phyloP scores from a whole-genome alignment of 2,329 filamentous ascomycete species.

The Orbilia javanica region DNA sequence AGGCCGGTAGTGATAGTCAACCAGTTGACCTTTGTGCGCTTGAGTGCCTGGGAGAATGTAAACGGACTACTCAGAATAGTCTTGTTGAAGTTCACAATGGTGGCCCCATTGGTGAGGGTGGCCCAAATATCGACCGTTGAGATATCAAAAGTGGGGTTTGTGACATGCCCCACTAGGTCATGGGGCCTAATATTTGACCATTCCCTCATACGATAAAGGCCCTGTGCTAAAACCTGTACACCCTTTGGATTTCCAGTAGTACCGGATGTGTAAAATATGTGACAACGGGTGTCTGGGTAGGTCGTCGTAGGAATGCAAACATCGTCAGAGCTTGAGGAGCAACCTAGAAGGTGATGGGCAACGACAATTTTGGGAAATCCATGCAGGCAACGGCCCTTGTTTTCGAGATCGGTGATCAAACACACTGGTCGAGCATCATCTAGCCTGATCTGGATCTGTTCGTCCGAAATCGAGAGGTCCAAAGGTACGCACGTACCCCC shows the following conservation, averaged over 20 bases:
- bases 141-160: constrained; percentile 14
- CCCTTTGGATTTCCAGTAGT: constrained; percentile 18
- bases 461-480: constrained; percentile 1
- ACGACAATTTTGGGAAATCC: neutral
- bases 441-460: constrained; percentile 16
- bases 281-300: constrained; percentile 9
- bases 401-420: constrained; percentile 7
- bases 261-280: constrained; percentile 21
- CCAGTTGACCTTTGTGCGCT: neutral
- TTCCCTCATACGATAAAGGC: neutral
- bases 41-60: neutral
- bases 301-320: constrained; percentile 4
- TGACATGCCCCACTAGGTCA: constrained; percentile 19
- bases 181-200: constrained; percentile 4
- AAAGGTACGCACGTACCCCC: constrained; percentile 19
- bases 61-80: constrained; percentile 4
- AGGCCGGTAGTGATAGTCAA: constrained; percentile 12
- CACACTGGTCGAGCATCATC: constrained; percentile 10
- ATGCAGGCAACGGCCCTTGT: neutral
- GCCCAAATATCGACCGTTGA: constrained; percentile 4
- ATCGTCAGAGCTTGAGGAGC: neutral
- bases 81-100: constrained; percentile 9
- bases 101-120: neutral
- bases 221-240: constrained; percentile 5
- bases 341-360: neutral